Base-by-base conservation (phyloP, 2,329 filamentous ascomycete species). In the Cercospora zeae-maydis region DNA sequence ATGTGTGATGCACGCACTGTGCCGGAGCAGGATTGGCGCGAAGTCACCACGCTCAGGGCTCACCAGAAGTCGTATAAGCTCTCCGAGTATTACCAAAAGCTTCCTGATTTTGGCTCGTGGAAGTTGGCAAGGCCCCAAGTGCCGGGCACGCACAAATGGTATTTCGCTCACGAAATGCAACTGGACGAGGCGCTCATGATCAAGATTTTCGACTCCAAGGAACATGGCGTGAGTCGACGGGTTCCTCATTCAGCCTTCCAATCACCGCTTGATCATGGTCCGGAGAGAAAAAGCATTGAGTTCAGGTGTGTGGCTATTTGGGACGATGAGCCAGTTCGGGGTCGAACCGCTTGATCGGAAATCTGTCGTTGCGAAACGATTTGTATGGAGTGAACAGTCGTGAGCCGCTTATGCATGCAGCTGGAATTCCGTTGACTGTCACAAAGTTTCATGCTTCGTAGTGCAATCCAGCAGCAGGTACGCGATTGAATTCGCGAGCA, bases 91-190 rank as follows among this genome's bases (percentile, higher is more conserved):
- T 9, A 10, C 31, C 8, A 34, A 13, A 9, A 34, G 8, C 31
- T 34, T 13, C 31, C 31, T 10, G 31, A 34, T 34, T 34, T 34
- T 34, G 31, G 31, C 11, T 34, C 31, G 8, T 34, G 31, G 31
- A 13, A 9, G 11, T 9, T 34, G 8, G 31, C 31, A 13, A 34
- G 11, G 61, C 63, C 16, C 63, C 63, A 33, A 63, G 65, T 16
- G 54, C 63, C 4, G 59, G 63, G n/a, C 52, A 65, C 42, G 36
- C 34, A 42, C 27, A 77, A 78, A 64, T 86, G 86, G 68, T 87
- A 82, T 69, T 88, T 87, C 69, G 76, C 82, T 67, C 86, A 85
- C 72, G 85, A 87, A 67, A 87, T 88, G 85, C 83, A 79, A 21
- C 79, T 78, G 7, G 76, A 82, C 3, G 79, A 88, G 74, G 81